Base-by-base conservation (phyloP, 768 basidiomycete genomes). In the Leccinum ochraceum region DNA sequence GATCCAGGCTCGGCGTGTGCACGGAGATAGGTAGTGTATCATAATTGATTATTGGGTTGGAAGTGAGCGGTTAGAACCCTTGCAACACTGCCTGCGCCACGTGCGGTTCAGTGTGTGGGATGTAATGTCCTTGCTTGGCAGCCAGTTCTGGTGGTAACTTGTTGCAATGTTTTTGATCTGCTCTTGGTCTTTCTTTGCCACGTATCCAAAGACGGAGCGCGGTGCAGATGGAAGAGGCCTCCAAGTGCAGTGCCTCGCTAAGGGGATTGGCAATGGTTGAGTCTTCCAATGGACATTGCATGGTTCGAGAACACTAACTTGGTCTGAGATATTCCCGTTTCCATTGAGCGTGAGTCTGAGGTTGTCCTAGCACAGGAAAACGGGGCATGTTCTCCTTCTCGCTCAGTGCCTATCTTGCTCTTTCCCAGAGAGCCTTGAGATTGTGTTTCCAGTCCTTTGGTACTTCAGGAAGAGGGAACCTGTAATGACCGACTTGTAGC, bases 141-240 rank as follows among this genome's bases (percentile, higher is more conserved):
- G 30, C 63, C 24, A 71, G 71, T 11, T 68, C 55, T 17, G 66
- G 58, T 24, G 4, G 34, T 14, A 0, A 30, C 65, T 65, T 7
- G 80, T 67, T 11, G 83, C 73, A 37, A 90, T 82, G 37, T 80
- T 81, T 67, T 87, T 81, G 17, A 99, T 81, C 6, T 95, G 87
- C 61, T 97, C 95, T 58, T 86, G 84, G 67, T 96, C 94, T 68
- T 95, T 95, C 64, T 89, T 85, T 0, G 96, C 96, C 71, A 98
- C 85, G 71, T 87, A 98, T 52, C 98, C 95, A 72, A 96, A 98
- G 16, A 98, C 85, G 0, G 95, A 98, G 11, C 86, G 85, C 2
- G 90, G 84, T n/a, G 82, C 83, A 3, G 86, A 75, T 13, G 86
- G 81, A 11, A 92, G 78, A 11, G 86, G 85, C 98, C 96, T 57